Evolutionary conservation across 306 rosid species (phyloP).

Genomic region (Aeschynomene evenia): DNA sequence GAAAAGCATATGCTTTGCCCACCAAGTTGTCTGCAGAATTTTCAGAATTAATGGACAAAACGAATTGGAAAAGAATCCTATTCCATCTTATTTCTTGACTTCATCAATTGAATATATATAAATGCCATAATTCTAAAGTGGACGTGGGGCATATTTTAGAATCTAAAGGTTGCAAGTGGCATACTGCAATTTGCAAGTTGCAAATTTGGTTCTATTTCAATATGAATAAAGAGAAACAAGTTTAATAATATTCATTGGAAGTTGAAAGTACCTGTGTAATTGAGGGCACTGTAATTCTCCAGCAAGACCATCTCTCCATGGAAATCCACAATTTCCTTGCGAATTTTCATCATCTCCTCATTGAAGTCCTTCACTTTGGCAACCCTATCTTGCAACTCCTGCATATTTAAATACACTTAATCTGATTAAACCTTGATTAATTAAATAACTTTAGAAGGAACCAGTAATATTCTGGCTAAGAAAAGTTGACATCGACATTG

Average conservation of each 20-base stretch:
- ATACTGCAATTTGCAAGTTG: no score
- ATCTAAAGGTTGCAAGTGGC: constrained; percentile 10
- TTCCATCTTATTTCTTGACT: constrained; percentile 17
- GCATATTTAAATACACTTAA: constrained; percentile 29
- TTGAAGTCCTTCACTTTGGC: constrained; percentile 63
- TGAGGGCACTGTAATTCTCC: constrained; percentile 95
- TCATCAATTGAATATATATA: constrained; percentile 4
- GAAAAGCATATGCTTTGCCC: constrained; percentile 16
- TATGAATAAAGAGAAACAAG: neutral
- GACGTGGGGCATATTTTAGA: constrained; percentile 7
- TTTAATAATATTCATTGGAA: neutral
- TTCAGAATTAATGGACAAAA: constrained; percentile 29
- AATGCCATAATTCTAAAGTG: constrained; percentile 17
- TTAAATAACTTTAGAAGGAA: constrained; percentile 1
- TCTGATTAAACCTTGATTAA: neutral
- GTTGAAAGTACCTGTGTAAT: constrained; percentile 75
- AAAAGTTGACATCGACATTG: neutral
- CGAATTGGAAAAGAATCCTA: constrained; percentile 26
- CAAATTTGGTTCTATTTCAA: neutral
- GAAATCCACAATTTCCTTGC: constrained; percentile 92
- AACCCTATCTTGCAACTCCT: constrained; percentile 94
- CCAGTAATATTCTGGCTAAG: neutral
- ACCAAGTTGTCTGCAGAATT: constrained; percentile 34
- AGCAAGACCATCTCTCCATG: constrained; percentile 98
- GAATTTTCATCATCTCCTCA: constrained; percentile 74